Base-by-base conservation (phyloP, 164 flowering plant genomes). In the Cinnamomum chago region DNA sequence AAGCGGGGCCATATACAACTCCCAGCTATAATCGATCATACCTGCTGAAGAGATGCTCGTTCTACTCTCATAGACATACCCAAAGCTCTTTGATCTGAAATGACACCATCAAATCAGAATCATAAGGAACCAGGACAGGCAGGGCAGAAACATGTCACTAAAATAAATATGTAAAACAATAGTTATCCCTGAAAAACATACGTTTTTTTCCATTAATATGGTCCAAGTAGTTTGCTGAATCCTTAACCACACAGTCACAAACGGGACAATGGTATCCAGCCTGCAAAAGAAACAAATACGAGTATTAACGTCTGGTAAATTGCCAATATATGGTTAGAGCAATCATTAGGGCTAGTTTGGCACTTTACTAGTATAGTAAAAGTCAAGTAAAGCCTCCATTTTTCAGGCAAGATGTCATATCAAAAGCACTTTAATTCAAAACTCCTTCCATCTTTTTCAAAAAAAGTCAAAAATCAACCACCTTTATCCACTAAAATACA, bases 31-130 rank as follows among this genome's bases (percentile, higher is more conserved):
- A 67, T 20, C 6, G 5, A 15, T 70, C 22, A 6, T 74, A 94
- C 98, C 95, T 94, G 98, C 75, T 90, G 81, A 76, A 94, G 88
- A 74, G 96, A 90, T 73, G 98, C 92, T 66, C 99, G 87, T 80
- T 95, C 99, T 71, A 88, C 90, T 71, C 99, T 86, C 99, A 95
- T 95, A 24, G 98, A 94, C 99, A 95, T 95, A 30, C 99, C 99
- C 88, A 95, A 79, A 67, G 98, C 99, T 77, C 98, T 89, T 91
- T 95, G 99, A 92, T 95, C 98, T 95, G 33, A 50, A 52, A 50
- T 64, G 7, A 24, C 62, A 66, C 25, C 40, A 50, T 24, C 14
- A 15, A 28, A 58, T 68, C 71, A 47, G 71, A 68, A 68, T 2
- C 23, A 68, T 47, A 51, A 68, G 18, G 27, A 68, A 40, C 18